Base-by-base conservation (phyloP, 1,139 yeast species). In the Candida tropicalis region DNA sequence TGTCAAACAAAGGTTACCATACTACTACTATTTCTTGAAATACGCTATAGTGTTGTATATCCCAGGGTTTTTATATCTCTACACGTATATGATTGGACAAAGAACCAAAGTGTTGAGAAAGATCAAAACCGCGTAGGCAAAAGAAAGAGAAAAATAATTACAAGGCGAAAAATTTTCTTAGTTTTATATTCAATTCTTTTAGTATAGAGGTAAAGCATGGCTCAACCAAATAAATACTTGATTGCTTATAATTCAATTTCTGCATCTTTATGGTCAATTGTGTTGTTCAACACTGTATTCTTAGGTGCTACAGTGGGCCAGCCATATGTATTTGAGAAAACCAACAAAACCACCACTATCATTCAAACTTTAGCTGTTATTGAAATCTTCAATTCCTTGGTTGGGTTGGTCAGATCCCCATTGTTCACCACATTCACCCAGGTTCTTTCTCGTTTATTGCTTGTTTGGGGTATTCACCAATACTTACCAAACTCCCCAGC, bases 341-440 rank as follows among this genome's bases (percentile, higher is more conserved):
- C 96, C 12, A 75, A 77, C 38, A 68, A 70, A 27, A 68, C 83
- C 55, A 77, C 88, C 42, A 82, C 86, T 3, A 65, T 70, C 41
- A 82, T 93, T 40, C 99, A 93, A 67, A 76, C 89, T n/a, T 70
- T 83, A 47, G 98, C 99, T 0, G 53, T 89, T 2, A 73, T 87
- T 39, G 99, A 93, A 62, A 79, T 93, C 27, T 72, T 81, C 56
- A 95, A 93, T 63, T 79, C 97, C 2, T 72, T 81, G 3, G 63
- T 80, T 2, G 98, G 93, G 0, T 71, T 84, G 42, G 99, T 93
- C 24, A 81, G 84, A 51, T 84, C 98, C 4, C 97, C 98, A 1
- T 54, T 91, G 8, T 58, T 84, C 47, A 93, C 97, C 27, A 89
- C 97, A 0, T 74, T 73, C 13, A 84, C 89, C 59, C 99, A 93